Evolutionary conservation across 2,329 filamentous ascomycete genomes (phyloP), one percentile per base, ranked within the genome.

Genomic region (Alternaria triticimaculans): DNA sequence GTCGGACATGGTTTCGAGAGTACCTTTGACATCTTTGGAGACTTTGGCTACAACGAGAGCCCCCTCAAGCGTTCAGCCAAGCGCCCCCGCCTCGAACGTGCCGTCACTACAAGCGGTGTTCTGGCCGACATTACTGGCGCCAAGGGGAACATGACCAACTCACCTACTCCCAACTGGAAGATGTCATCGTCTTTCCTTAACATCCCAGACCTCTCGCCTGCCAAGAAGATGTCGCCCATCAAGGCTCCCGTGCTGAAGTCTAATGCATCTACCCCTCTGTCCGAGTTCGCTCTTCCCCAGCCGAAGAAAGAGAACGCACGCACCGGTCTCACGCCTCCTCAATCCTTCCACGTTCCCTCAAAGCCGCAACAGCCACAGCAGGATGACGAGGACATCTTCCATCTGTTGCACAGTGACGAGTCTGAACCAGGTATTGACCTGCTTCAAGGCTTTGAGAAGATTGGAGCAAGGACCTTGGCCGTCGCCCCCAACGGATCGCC

Each of bases 361-460:
- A 64, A 62, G 41, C 60, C 71, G 43, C 63, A 72, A 58, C 63
- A 55, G 21, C 55, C 37, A 26, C 54, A 75, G 14, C 61, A 63
- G 55, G 84, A 86, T 48, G 84, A 86, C 43, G 84, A 87, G 8
- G 86, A 87, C 14, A 84, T 88, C 28, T 88, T 85, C 70, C 80
- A 83, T 20, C 85, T 88, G 37, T 84, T 90, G 44, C 82, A 88
- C 55, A 83, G 84, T 60, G 88, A 90, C 63, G 87, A 89, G 44
- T 82, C 82, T 4, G 84, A 87, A 62, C 88, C 90, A 63, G 80
- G 86, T 14, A 85, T 93, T 55, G 91, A 94, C 72, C 90, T 94
- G 68, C 85, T 92, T 49, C 89, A 92, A 74, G 90, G 90, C 10
- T 94, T 93, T 72, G 88, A 90, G 76, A 91, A 90, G 81, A 93